phyloP scores from a whole-genome alignment of 2,329 filamentous ascomycete genomes.

The Calonectria ilicicola region DNA sequence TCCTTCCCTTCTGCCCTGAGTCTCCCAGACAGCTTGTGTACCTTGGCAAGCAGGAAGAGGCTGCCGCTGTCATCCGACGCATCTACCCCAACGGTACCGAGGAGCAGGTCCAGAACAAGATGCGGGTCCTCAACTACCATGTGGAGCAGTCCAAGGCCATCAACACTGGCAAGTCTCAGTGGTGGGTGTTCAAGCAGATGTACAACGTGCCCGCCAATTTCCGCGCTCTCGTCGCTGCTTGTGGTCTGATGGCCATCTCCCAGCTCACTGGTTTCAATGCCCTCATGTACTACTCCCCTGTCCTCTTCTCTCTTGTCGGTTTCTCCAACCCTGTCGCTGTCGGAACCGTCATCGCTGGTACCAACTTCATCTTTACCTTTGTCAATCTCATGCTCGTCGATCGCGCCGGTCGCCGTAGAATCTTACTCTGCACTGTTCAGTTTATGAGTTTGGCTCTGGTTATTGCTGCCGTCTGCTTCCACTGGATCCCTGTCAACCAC shows the following conservation, averaged over 20 bases:
- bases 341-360: slow-evolving; percentile 56
- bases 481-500: slow-evolving; percentile 54
- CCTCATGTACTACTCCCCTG: slow-evolving; percentile 62
- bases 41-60: slow-evolving; percentile 55
- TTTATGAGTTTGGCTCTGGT: slow-evolving; percentile 58
- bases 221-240: slow-evolving; percentile 58
- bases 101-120: slow-evolving; percentile 57
- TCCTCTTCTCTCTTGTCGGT: slow-evolving; percentile 61
- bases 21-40: slow-evolving; percentile 60
- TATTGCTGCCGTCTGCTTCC: slow-evolving; percentile 57
- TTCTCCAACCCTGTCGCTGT: slow-evolving; percentile 62
- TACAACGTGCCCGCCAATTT: slow-evolving; percentile 57
- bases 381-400: slow-evolving; percentile 61
- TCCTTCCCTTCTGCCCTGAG: slow-evolving; percentile 61
- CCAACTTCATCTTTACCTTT: slow-evolving; percentile 62
- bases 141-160: slow-evolving; percentile 54
- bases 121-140: slow-evolving; percentile 51
- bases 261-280: slow-evolving; percentile 67
- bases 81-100: slow-evolving; percentile 57
- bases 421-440: slow-evolving; percentile 57
- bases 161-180: slow-evolving; percentile 53
- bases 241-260: slow-evolving; percentile 64
- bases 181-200: slow-evolving; percentile 59
- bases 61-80: slow-evolving; percentile 49
- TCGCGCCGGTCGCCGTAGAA: slow-evolving; percentile 55